Evolutionary conservation across 306 rosid genomes (phyloP).

Genomic region (Corylus avellana): DNA sequence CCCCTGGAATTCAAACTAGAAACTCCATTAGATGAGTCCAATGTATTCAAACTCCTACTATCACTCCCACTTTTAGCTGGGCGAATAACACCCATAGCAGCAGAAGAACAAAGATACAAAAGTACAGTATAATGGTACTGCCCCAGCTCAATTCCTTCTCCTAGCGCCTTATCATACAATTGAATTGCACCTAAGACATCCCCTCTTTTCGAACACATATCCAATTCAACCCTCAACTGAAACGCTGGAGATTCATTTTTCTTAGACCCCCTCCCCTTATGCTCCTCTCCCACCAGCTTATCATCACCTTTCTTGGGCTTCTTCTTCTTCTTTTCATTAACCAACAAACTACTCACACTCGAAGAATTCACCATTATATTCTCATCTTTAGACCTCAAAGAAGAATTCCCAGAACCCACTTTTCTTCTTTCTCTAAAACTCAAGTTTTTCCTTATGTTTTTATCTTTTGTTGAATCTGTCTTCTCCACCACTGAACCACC

Average conservation of each 20-base stretch:
- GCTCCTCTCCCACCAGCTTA: slow-evolving; percentile 35
- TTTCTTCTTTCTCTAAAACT: slow-evolving; percentile 36
- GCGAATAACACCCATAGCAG: slow-evolving; percentile 75
- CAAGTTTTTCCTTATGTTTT: slow-evolving; percentile 31
- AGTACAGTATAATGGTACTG: slow-evolving; percentile 83
- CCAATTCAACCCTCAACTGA: slow-evolving; percentile 53
- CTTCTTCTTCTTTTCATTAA: slow-evolving; percentile 27
- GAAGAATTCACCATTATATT: slow-evolving; percentile 20
- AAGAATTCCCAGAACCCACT: slow-evolving; percentile 30
- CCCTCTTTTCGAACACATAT: slow-evolving; percentile 84
- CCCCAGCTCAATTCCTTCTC: slow-evolving; percentile 47
- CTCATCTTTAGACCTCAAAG: slow-evolving; percentile 19
- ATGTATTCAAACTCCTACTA: slow-evolving; percentile 44
- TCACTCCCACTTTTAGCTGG: slow-evolving; percentile 87
- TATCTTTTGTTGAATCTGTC: slow-evolving; percentile 25
- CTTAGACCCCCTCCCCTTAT: slow-evolving; percentile 36
- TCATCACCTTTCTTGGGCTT: slow-evolving; percentile 20
- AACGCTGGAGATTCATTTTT: slow-evolving; percentile 39
- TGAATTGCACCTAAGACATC: slow-evolving; percentile 72
- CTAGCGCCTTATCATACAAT: slow-evolving; percentile 59
- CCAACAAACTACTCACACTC: slow-evolving; percentile 8
- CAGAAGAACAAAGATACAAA: slow-evolving; percentile 87
- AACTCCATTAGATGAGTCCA: slow-evolving; percentile 38
- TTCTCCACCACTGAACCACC: slow-evolving; percentile 41
- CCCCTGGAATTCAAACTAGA: slow-evolving; percentile 28